Evolutionary conservation across 306 rosid species (phyloP).

Genomic region (Quillaja saponaria): DNA sequence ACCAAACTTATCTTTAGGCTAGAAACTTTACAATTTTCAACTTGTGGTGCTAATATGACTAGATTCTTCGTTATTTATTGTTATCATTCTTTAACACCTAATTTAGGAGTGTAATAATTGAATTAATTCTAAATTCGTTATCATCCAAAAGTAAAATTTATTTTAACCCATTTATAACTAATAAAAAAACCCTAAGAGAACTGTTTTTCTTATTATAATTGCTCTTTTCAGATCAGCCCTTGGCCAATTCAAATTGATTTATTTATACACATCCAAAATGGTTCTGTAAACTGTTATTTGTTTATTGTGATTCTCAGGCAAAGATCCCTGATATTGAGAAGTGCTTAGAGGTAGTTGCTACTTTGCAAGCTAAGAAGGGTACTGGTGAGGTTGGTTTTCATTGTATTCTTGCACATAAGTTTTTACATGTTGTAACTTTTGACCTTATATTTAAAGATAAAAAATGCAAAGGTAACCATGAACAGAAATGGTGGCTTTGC

Average conservation of each 20-base stretch:
- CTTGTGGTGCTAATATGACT: background rate
- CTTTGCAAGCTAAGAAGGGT: slow-evolving; percentile 86
- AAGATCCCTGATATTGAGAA: slow-evolving; percentile 95
- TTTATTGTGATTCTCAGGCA: slow-evolving; percentile 58
- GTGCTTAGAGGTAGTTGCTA: slow-evolving; percentile 81
- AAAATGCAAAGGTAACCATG: no score
- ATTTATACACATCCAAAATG: background rate
- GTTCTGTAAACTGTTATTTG: slow-evolving; percentile 20
- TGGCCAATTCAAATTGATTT: slow-evolving; percentile 16
- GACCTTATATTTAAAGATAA: slow-evolving; percentile 6
- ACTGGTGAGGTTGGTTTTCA: slow-evolving; percentile 91
- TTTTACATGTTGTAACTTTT: background rate
- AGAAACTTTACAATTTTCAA: slow-evolving; percentile 6
- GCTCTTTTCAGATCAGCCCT: background rate
- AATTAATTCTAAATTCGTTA: background rate
- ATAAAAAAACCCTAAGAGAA: background rate
- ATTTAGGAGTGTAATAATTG: no score
- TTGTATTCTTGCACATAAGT: slow-evolving; percentile 16
- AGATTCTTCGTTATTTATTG: no score
- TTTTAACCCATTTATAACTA: background rate
- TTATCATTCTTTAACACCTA: no score
- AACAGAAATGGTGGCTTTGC: no score
- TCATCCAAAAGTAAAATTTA: background rate
- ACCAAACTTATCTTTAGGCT: slow-evolving; percentile 16
- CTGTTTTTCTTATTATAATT: background rate